Evolutionary conservation across 1,284 basidiomycete genomes (phyloP).

Genomic region (Microstroma glucosiphilum): DNA sequence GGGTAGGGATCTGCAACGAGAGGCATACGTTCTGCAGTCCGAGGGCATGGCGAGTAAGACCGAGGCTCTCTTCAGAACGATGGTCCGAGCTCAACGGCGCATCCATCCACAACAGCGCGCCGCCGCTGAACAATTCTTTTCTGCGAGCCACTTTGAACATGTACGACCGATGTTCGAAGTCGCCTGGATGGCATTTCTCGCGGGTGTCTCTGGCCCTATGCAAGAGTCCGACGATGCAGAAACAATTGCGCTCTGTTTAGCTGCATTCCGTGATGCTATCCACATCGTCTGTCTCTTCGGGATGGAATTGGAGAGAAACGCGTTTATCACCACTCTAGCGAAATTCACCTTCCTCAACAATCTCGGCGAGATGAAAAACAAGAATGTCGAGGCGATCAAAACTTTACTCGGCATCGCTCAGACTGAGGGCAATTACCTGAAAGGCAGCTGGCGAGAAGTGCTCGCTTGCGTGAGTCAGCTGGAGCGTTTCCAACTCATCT

Average conservation of each 20-base stretch:
- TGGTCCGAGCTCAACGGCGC: slow-evolving; percentile 47
- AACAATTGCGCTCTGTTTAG: slow-evolving; percentile 39
- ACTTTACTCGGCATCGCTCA: slow-evolving; percentile 47
- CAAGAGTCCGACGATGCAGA: slow-evolving; percentile 47
- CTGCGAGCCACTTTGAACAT: slow-evolving; percentile 50
- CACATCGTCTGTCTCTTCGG: slow-evolving; percentile 49
- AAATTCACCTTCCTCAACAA: slow-evolving; percentile 52
- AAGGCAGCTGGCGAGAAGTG: slow-evolving; percentile 49
- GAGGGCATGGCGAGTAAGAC: slow-evolving; percentile 50
- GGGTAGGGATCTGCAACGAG: slow-evolving; percentile 46
- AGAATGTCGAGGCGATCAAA: slow-evolving; percentile 51
- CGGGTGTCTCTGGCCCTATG: slow-evolving; percentile 46
- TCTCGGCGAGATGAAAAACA: slow-evolving; percentile 50
- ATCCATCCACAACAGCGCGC: slow-evolving; percentile 40
- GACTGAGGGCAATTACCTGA: slow-evolving; percentile 49
- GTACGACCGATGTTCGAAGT: slow-evolving; percentile 51
- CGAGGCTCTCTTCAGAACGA: slow-evolving; percentile 50
- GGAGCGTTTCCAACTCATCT: slow-evolving; percentile 50
- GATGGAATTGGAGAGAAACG: slow-evolving; percentile 48
- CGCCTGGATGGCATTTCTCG: slow-evolving; percentile 51
- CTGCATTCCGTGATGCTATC: slow-evolving; percentile 48
- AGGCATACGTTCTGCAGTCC: slow-evolving; percentile 48
- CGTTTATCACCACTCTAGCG: slow-evolving; percentile 49
- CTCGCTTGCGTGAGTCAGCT: slow-evolving; percentile 49
- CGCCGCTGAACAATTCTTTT: slow-evolving; percentile 48